Base-by-base conservation (phyloP, 306 rosid species). In the Lupinus albus region DNA sequence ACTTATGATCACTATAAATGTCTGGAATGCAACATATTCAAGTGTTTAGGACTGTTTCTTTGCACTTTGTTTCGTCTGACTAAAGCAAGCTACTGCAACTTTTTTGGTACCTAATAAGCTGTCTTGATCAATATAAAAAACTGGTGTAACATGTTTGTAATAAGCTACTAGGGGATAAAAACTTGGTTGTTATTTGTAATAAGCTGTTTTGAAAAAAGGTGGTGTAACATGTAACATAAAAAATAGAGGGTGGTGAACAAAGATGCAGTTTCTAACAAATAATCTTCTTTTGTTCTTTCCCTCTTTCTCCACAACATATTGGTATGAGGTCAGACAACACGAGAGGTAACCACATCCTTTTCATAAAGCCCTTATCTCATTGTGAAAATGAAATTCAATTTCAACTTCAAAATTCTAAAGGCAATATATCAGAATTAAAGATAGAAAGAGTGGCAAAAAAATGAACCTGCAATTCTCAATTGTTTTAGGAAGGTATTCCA, bases 381-480 rank as follows among this genome's bases (percentile, higher is more conserved):
- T 3, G 14, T 12, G 50, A 44, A 11, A 44, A 39, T 39, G n/a
- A 11, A 39, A 39, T 39, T 39, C 0, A 39, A 41, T 41, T 41
- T 41, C 13, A 41, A 41, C 4, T 41, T 10, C 46, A 10, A 10
- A 41, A 10, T 11, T 41, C 11, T 11, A 41, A 11, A 41, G 46
- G 46, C n/a, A 10, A 0, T 25, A 1, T 25, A 25, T 25, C 30
- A 25, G 30, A 4, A 3, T 2, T 2, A 25, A 20, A 25, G 4
- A 25, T 21, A 6, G 62, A 53, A 42, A 6, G 68, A 12, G 2
- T 16, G 9, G 8, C 2, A 1, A 44, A n/a, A 5, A 4, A 44
- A 25, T 11, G 50, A 64, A 86, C 98, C 96, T 93, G 99, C 99
- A 93, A 80, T 90, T 78, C 51, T 83, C 88, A 61, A 93, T 87